phyloP scores from a whole-genome alignment of 495 filamentous ascomycete genomes.

The Penicillium cosmopolitanum region DNA sequence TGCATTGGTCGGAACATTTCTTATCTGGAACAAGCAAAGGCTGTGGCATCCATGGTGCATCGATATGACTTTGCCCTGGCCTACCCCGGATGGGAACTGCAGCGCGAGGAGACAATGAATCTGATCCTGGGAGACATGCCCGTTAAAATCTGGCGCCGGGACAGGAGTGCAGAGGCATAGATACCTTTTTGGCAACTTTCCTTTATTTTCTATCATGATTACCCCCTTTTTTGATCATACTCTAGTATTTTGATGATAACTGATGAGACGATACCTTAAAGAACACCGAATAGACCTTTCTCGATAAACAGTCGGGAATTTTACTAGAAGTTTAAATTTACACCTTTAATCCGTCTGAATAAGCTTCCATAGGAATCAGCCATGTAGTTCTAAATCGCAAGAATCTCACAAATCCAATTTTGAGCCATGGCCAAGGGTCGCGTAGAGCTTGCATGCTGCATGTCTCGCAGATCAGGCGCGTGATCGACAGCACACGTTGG shows the following conservation, averaged over 20 bases:
- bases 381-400: no score
- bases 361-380: no score
- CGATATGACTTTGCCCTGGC: constrained; percentile 49
- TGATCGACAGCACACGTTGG: neutral
- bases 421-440: no score
- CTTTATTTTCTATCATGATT: neutral
- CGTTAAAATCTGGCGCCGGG: constrained; percentile 45
- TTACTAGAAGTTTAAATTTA: neutral
- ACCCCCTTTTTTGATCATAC: neutral
- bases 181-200: neutral
- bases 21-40: constrained; percentile 49
- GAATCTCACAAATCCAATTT: no score
- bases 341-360: no score
- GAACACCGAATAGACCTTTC: constrained; percentile 2
- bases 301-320: neutral
- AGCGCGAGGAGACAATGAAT: constrained; percentile 45
- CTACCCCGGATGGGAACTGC: constrained; percentile 39
- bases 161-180: constrained; percentile 15
- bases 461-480: no score
- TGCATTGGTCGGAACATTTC: constrained; percentile 50
- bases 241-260: neutral
- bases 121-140: constrained; percentile 44
- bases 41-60: constrained; percentile 46
- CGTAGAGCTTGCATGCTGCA: no score
- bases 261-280: neutral